Base-by-base conservation (phyloP, 225 moss, liverwort and hornwort genomes). In the Lunularia cruciata region DNA sequence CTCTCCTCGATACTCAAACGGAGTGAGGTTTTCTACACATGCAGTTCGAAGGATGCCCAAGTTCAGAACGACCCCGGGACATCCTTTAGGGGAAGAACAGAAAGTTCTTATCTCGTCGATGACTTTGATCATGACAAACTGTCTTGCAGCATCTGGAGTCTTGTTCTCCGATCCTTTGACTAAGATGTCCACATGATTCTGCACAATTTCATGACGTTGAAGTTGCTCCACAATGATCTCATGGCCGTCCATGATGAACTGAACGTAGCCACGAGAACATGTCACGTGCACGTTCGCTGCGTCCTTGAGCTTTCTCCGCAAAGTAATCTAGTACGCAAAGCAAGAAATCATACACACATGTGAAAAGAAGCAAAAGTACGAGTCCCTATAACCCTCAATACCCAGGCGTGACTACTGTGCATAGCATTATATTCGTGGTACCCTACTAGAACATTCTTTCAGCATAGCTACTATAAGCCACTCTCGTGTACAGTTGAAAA, bases 31-130 rank as follows among this genome's bases (percentile, higher is more conserved):
- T 3, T 34, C 36, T 5, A 72, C 61, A 51, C 62, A 51, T 15
- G 43, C 47, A 0, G 38, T 26, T 25, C 60, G 48, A 6, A 72
- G 10, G 7, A 72, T 33, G 3, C 57, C 48, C 31, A 61, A 46
- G 7, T 20, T 47, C 4, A 72, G 45, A 3, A 34, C 59, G 6
- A 72, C 72, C 16, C 72, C 72, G 5, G 72, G 72, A 37, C 72
- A 61, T 22, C 72, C 60, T 63, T 59, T 72, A 1, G 71, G 71
- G 7, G 72, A 72, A 2, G 60, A 60, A 32, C 72, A 46, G n/a
- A n/a, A n/a, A n/a, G n/a, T n/a, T n/a, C n/a, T n/a, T n/a, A 72
- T 31, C 6, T 48, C 72, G 13, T 72, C 47, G 0, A 72, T n/a
- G 5, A 72, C 30, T 33, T 32, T 63, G 49, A 63, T 14, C 33